Evolutionary conservation across 2,329 filamentous ascomycete species (phyloP), one percentile per base, ranked within the genome.

Genomic region (Hypoxylon sp.): DNA sequence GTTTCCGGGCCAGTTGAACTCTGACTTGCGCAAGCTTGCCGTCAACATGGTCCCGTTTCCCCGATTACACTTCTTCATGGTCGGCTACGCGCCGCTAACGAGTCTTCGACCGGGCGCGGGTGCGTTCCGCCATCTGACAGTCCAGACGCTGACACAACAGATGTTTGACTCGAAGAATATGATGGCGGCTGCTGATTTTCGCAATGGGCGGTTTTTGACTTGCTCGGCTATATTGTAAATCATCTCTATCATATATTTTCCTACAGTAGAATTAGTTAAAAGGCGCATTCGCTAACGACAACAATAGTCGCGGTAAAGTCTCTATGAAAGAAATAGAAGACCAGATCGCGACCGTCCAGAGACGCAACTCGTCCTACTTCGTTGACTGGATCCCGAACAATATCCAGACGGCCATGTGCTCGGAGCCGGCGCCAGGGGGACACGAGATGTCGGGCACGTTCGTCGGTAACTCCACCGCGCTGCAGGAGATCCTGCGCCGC

Each of bases 101-200:
- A 97, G 93, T 84, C 91, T 91, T 82, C 11, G 12, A 34, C 32
- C 32, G 12, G 90, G 90, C 77, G 91, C 95, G 74, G 84, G 96
- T 88, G 93, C 92, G 75, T 99, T 98, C 95, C 96, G 96, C 80
- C 95, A 96, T 74, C 92, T 98, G 82, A 94, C 91, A 78, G 96
- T 99, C 69, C 95, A 96, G 63, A 96, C 99, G 88, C 89, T 99
- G 82, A 98, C 96, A 78, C 96, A 99, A 88, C 96, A 99, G 85
- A 98, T 99, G 94, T 99, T 97, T 88, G 96, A 99, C 87, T 95
- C 96, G 78, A 99, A 98, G 94, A 99, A 99, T 91, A 99, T 99
- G 95, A 99, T 99, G 96, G 96, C 96, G 85, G 96, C 96, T 73
- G 96, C 94, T 71, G 96, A 99, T 87, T 99, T 99, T 94, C 93